These are phyloP conservation scores for Fraxinus greggii DNA, from an alignment of 305 asterid species.

Conservation along the genomic window DNA sequence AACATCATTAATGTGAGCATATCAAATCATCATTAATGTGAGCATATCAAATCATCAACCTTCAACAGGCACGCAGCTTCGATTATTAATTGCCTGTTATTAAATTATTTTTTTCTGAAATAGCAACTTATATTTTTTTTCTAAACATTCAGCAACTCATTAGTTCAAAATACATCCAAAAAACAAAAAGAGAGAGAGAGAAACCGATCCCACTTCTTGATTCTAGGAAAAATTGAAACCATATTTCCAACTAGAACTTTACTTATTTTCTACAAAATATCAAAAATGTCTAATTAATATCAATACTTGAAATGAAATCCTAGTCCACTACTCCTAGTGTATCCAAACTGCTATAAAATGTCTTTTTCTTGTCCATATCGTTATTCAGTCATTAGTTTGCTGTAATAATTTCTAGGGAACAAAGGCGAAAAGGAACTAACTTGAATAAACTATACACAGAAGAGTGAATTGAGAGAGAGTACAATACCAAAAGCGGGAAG, in stretches of 20 bases:
- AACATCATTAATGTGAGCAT: constrained; percentile 5
- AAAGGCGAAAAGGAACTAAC: neutral
- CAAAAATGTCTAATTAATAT: neutral
- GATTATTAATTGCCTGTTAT: neutral
- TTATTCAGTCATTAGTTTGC: neutral
- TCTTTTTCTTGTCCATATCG: neutral
- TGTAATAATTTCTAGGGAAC: neutral
- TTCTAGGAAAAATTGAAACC: neutral
- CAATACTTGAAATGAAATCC: neutral
- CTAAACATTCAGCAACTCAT: neutral
- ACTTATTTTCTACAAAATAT: neutral
- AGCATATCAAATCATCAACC: constrained; percentile 2
- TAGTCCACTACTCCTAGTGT: neutral
- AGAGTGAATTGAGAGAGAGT: constrained; percentile 14
- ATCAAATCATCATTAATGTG: neutral
- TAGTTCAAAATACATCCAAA: neutral
- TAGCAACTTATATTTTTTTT: neutral
- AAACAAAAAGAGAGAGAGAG: neutral
- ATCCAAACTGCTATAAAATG: neutral
- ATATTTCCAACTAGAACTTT: neutral
- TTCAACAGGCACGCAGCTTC: neutral
- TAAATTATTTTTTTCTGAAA: neutral
- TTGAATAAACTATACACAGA: constrained; percentile 9
- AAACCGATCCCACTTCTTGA: neutral
- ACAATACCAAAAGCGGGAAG: constrained; percentile 88